These are phyloP conservation scores for Tylopilus plumbeoviolaceoides DNA, from an alignment of 768 basidiomycete species.

Conservation along the genomic window DNA sequence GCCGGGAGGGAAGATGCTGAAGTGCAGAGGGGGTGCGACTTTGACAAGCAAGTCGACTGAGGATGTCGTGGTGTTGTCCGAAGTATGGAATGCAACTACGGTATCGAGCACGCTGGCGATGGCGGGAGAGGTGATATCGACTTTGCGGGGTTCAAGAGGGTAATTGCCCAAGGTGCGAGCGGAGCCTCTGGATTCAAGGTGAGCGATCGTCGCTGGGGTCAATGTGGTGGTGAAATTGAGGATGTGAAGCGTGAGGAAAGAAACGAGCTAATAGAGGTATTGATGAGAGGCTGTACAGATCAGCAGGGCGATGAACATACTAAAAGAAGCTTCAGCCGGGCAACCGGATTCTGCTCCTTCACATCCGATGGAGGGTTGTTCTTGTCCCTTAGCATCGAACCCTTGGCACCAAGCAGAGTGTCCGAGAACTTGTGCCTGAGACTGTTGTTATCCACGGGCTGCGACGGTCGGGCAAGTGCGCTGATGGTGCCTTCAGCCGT, in stretches of 20 bases:
- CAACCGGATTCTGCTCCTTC: conserved; percentile 75
- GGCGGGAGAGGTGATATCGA: conserved; percentile 65
- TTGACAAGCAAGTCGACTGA: conserved; percentile 51
- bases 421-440: conserved; percentile 27
- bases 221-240: conserved; percentile 92
- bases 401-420: conserved; percentile 44
- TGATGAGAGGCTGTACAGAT: background rate
- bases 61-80: conserved; percentile 12
- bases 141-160: conserved; percentile 40
- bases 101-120: conserved; percentile 55
- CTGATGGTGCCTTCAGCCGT: conserved; percentile 29
- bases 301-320: conserved; percentile 36
- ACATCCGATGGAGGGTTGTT: conserved; percentile 37
- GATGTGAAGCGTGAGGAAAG: conserved; percentile 88
- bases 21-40: conserved; percentile 55
- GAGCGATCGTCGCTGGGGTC: conserved; percentile 55
- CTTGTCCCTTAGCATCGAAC: conserved; percentile 44
- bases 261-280: conserved; percentile 58
- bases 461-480: conserved; percentile 26
- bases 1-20: conserved; percentile 42
- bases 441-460: conserved; percentile 13
- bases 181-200: conserved; percentile 33
- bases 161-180: conserved; percentile 13
- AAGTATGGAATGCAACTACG: conserved; percentile 40
- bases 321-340: conserved; percentile 83